These are phyloP conservation scores for Cytospora chrysosperma DNA, from an alignment of 2,329 filamentous ascomycete genomes.

Conservation along the genomic window DNA sequence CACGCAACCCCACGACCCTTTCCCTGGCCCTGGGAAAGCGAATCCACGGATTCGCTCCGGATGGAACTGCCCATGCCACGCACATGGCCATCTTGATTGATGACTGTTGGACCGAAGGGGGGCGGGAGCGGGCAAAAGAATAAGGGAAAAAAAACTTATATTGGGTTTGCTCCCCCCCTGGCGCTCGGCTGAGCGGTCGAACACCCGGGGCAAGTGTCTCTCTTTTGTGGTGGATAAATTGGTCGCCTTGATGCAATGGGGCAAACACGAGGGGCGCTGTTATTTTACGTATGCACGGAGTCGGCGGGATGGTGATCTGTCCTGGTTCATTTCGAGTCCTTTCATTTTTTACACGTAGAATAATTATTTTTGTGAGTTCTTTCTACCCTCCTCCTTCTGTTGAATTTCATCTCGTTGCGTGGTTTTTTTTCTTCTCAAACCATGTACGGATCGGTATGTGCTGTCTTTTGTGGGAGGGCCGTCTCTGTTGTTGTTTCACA, in stretches of 20 bases:
- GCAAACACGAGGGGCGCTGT: background rate
- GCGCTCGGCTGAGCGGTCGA: constrained; percentile 13
- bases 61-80: constrained; percentile 9
- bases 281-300: constrained; percentile 11
- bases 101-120: background rate
- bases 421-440: background rate
- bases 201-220: constrained; percentile 8
- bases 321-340: constrained; percentile 10
- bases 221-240: constrained; percentile 7
- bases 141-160: background rate
- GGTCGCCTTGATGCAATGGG: constrained; percentile 14
- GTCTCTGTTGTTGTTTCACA: background rate
- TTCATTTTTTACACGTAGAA: constrained; percentile 7
- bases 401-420: constrained; percentile 1
- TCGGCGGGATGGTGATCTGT: constrained; percentile 15
- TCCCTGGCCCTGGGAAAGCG: background rate
- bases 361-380: background rate
- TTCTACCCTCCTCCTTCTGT: background rate
- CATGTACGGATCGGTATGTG: background rate
- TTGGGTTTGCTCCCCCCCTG: background rate
- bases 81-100: constrained; percentile 12
- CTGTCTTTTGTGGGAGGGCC: background rate
- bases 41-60: constrained; percentile 4
- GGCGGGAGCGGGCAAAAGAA: background rate
- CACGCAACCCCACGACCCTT: background rate